Percentiles rank a stretch among this genome's conserved stretches.
These are phyloP conservation scores for Penicillium sp. DNA, from an alignment of 2,329 filamentous ascomycete species.

Conservation along the genomic window DNA sequence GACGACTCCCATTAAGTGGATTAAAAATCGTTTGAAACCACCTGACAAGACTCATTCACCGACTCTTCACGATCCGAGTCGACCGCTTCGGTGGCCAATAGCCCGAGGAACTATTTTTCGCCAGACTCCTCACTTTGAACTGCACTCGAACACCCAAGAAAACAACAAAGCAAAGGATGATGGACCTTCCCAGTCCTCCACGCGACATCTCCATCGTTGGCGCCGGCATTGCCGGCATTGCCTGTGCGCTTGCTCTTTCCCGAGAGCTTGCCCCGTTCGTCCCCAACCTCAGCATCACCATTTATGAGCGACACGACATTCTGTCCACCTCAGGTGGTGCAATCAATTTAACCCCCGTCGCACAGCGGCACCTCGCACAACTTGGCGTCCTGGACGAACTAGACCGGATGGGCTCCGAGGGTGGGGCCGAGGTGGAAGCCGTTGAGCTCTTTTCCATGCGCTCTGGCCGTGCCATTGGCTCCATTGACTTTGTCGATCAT, in stretches of 20 bases:
- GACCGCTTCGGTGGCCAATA: background rate
- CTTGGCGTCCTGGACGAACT: slow-evolving; percentile 44
- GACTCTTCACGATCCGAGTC: background rate
- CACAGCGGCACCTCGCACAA: slow-evolving; percentile 45
- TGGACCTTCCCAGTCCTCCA: slow-evolving; percentile 20
- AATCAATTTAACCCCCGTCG: slow-evolving; percentile 48
- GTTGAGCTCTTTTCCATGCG: slow-evolving; percentile 46
- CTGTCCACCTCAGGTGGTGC: slow-evolving; percentile 48
- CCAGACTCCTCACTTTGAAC: background rate
- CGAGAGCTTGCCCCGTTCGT: slow-evolving; percentile 36
- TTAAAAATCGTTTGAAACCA: background rate
- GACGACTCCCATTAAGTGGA: background rate
- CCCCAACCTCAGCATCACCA: slow-evolving; percentile 37
- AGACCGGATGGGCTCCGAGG: slow-evolving; percentile 40
- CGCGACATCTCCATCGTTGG: slow-evolving; percentile 36
- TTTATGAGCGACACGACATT: slow-evolving; percentile 44
- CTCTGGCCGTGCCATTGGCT: slow-evolving; percentile 40
- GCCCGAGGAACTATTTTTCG: background rate
- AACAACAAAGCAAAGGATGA: background rate
- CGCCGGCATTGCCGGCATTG: slow-evolving; percentile 39
- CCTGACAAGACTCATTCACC: background rate
- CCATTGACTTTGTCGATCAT: slow-evolving; percentile 41
- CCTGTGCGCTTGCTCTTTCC: slow-evolving; percentile 35
- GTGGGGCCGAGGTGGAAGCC: slow-evolving; percentile 42
- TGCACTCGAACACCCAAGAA: background rate